Conservation (phyloP, 106 monocot genomes). For the Dendrobium officinale region DNA sequence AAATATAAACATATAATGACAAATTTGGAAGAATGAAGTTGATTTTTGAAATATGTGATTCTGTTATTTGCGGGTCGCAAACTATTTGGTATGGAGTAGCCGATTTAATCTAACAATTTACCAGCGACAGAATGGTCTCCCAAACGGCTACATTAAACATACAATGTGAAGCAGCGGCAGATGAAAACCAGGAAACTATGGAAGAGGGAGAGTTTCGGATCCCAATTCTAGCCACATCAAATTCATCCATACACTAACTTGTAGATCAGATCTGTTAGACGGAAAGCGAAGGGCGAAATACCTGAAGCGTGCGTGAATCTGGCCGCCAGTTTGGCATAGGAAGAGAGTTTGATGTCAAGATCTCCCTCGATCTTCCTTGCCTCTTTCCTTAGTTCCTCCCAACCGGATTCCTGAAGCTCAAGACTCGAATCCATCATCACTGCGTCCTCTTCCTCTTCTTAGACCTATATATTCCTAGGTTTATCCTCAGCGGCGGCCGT, state of each 20-base stretch:
- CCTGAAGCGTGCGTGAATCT: constrained; percentile 33
- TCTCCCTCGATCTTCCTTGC: constrained; percentile 88
- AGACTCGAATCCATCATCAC: constrained; percentile 10
- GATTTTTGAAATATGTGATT: background rate
- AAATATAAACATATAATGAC: background rate
- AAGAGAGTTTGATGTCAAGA: constrained; percentile 92
- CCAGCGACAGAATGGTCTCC: background rate
- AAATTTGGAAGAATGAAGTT: background rate
- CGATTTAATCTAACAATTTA: background rate
- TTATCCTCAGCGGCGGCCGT: background rate
- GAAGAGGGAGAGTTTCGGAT: background rate
- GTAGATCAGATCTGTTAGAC: background rate
- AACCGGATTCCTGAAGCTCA: constrained; percentile 19
- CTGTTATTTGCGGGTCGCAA: background rate
- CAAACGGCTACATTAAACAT: background rate
- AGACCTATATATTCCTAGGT: background rate
- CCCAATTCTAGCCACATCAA: background rate
- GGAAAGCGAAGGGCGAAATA: background rate
- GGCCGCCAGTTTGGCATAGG: constrained; percentile 87
- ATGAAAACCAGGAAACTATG: background rate
- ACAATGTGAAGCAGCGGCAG: background rate
- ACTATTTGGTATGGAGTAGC: background rate
- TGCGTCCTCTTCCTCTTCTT: background rate
- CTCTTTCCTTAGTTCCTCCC: constrained; percentile 25
- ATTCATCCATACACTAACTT: background rate